Conservation (phyloP, 192 early-diverging fungal species). For the Rhizophagus clarus region DNA sequence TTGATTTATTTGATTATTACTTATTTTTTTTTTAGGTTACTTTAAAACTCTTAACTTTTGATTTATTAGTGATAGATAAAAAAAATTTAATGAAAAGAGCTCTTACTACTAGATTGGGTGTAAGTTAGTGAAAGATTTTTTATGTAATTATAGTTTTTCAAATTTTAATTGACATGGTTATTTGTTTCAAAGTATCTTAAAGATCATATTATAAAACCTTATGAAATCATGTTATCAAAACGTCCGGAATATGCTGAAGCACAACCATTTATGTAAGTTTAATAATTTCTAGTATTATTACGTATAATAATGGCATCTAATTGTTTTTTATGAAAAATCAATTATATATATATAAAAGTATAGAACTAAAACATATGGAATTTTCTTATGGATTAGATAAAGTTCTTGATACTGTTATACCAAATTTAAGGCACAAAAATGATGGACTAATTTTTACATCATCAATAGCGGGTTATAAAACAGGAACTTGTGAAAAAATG, state of each 20-base stretch:
- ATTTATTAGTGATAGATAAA: constrained; percentile 66
- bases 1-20: neutral
- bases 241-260: constrained; percentile 38
- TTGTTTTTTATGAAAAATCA: too few relatives aligned
- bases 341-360: constrained; percentile 39
- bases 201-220: constrained; percentile 66
- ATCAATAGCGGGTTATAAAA: constrained; percentile 57
- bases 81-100: constrained; percentile 56
- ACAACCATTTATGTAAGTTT: constrained; percentile 61
- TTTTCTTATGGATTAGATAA: constrained; percentile 62
- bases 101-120: constrained; percentile 71
- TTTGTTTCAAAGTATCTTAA: constrained; percentile 57
- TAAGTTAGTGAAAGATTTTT: constrained; percentile 42
- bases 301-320: neutral
- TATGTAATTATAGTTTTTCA: neutral
- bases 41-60: constrained; percentile 67
- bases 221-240: constrained; percentile 48
- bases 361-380: constrained; percentile 69
- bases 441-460: constrained; percentile 82
- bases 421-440: constrained; percentile 62
- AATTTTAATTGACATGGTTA: neutral
- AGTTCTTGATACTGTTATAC: constrained; percentile 61
- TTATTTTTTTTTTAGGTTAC: constrained; percentile 23
- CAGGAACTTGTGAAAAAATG: constrained; percentile 72
- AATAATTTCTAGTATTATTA: neutral